Evolutionary conservation across 768 basidiomycete genomes (phyloP), one percentile per base, ranked within the genome.

Genomic region (Pisolithus sp.): DNA sequence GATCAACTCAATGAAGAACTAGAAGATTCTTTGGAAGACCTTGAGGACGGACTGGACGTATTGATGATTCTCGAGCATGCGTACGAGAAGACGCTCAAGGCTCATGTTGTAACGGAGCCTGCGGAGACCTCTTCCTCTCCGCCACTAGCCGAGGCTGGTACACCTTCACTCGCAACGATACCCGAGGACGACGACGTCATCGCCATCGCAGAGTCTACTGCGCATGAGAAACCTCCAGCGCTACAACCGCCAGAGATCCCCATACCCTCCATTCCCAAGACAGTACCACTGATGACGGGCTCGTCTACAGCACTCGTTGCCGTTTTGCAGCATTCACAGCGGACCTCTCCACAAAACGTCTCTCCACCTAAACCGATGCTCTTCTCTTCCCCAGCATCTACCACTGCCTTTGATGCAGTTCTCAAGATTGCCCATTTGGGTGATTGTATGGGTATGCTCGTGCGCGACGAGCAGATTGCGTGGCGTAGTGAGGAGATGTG

Each of bases 401-500:
- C 50, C 61, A 73, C 52, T 62, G 71, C 26, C 56, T 65, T 71
- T 49, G 78, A 79, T 36, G 82, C 85, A 0, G 81, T 88, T 39
- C 77, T 94, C 38, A 80, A 83, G 54, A 83, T 94, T 23, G 91
- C 90, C 0, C 89, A 93, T 58, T 67, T 94, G 7, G 91, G 92
- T 8, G 91, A 94, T 61, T 91, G 91, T 64, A 86, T 87, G 79
- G 84, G 85, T 21, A 86, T 90, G 77, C 76, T 96, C 20, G 82
- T 97, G 18, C 81, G 93, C 2, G 84, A 79, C 6, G 80, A 86
- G 42, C 74, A 81, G 49, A 82, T 96, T 41, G 80, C 83, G 2
- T 96, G 92, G 84, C 77, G 93, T 30, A 88, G 84, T 46, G 81
- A 89, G 40, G 94, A 96, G 68, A 94, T 95, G 89, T 93, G 93